Conservation (phyloP, 1,284 basidiomycete species). For the Puccinia coronata region DNA sequence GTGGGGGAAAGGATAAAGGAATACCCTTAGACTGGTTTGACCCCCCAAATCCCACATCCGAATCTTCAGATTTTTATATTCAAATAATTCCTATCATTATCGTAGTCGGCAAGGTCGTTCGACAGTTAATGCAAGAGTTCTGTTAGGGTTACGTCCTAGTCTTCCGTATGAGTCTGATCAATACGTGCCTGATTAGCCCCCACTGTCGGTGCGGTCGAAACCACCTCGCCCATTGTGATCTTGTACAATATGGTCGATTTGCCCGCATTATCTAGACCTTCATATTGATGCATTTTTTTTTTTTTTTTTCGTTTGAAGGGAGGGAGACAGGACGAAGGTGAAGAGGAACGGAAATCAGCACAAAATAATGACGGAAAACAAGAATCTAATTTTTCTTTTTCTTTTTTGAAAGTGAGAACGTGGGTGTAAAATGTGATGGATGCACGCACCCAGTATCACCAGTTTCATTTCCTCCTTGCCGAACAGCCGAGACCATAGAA, state of each 20-base stretch:
- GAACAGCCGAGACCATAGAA: slow-evolving; percentile 62
- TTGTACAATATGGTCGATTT: slow-evolving; percentile 63
- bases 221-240: slow-evolving; percentile 63
- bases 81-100: slow-evolving; percentile 56
- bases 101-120: not conserved
- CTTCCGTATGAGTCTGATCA: not conserved
- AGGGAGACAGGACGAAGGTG: too few relatives aligned
- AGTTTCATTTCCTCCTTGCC: slow-evolving; percentile 62
- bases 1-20: not conserved
- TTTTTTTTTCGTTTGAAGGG: not conserved
- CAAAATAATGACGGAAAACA: not conserved
- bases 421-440: too few relatives aligned
- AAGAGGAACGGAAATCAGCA: not conserved
- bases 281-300: too few relatives aligned
- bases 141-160: too few relatives aligned
- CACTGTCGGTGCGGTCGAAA: slow-evolving; percentile 63
- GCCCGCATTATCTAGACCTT: slow-evolving; percentile 61
- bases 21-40: slow-evolving; percentile 60
- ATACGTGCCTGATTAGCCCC: slow-evolving; percentile 59
- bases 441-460: slow-evolving; percentile 58
- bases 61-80: slow-evolving; percentile 63
- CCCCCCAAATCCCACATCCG: slow-evolving; percentile 63
- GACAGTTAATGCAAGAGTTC: not conserved
- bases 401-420: too few relatives aligned
- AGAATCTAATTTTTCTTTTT: too few relatives aligned